Evolutionary conservation across 345 rosid species (phyloP).

Genomic region (Citrus australasica): DNA sequence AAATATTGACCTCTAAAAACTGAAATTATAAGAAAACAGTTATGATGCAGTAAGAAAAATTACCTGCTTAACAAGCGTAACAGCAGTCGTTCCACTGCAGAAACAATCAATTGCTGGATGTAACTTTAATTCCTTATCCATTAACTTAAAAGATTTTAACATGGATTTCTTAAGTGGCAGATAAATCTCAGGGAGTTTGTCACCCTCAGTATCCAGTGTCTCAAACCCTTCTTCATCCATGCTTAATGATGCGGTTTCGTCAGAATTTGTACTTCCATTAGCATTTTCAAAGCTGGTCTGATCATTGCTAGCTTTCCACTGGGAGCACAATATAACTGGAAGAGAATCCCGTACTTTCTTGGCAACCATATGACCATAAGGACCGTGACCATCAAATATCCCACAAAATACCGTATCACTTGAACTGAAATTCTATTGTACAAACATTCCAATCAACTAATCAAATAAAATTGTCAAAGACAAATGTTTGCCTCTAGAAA

Average conservation of each 20-base stretch:
- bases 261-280: slow-evolving; percentile 31
- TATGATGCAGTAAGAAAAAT: background rate
- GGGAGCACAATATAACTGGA: slow-evolving; percentile 55
- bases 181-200: slow-evolving; percentile 56
- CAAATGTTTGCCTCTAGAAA: slow-evolving; percentile 2
- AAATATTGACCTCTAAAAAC: background rate
- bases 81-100: slow-evolving; percentile 97
- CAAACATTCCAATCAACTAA: slow-evolving; percentile 29
- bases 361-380: slow-evolving; percentile 92
- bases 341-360: slow-evolving; percentile 87
- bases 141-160: slow-evolving; percentile 71
- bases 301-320: slow-evolving; percentile 48
- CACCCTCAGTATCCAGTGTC: slow-evolving; percentile 43
- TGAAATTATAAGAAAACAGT: background rate
- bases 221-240: slow-evolving; percentile 70
- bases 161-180: slow-evolving; percentile 64
- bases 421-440: slow-evolving; percentile 62
- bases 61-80: slow-evolving; percentile 88
- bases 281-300: slow-evolving; percentile 25
- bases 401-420: slow-evolving; percentile 80
- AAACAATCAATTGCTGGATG: slow-evolving; percentile 90
- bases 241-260: slow-evolving; percentile 42
- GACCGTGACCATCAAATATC: slow-evolving; percentile 97
- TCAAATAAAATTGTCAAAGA: slow-evolving; percentile 16
- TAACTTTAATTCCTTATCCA: slow-evolving; percentile 81